These are phyloP conservation scores for Graphilbum fragrans DNA, from an alignment of 2,329 filamentous ascomycete genomes.

Conservation along the genomic window DNA sequence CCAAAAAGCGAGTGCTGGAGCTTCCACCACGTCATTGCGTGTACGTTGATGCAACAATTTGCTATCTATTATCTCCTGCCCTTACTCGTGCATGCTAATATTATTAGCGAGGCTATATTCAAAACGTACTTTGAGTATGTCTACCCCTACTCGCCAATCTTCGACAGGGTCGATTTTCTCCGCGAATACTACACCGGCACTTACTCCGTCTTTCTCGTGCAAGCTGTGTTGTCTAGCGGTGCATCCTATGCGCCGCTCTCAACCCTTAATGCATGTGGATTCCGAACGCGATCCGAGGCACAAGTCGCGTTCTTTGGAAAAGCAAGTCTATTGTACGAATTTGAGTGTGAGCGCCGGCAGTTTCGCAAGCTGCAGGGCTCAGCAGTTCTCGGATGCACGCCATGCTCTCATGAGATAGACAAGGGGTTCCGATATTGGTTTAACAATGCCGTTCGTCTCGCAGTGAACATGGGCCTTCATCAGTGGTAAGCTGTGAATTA, in stretches of 20 bases:
- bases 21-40: neutral
- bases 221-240: neutral
- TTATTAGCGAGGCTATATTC: neutral
- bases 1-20: neutral
- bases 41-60: neutral
- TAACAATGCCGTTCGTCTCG: slow-evolving; percentile 1
- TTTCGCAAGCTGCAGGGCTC: slow-evolving; percentile 4
- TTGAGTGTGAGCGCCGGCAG: neutral
- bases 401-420: neutral
- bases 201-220: slow-evolving; percentile 1
- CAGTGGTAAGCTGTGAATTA: neutral
- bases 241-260: neutral
- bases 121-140: slow-evolving; percentile 1
- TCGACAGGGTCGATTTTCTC: neutral
- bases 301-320: neutral
- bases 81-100: neutral
- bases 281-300: neutral
- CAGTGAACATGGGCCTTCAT: slow-evolving; percentile 2
- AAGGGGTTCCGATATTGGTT: slow-evolving; percentile 5
- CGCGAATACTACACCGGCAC: neutral
- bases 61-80: neutral
- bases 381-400: neutral
- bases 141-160: neutral
- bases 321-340: slow-evolving; percentile 1
- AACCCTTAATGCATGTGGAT: neutral